These are phyloP conservation scores for Geosmithia morbida DNA, from an alignment of 2,329 filamentous ascomycete species.

Conservation along the genomic window DNA sequence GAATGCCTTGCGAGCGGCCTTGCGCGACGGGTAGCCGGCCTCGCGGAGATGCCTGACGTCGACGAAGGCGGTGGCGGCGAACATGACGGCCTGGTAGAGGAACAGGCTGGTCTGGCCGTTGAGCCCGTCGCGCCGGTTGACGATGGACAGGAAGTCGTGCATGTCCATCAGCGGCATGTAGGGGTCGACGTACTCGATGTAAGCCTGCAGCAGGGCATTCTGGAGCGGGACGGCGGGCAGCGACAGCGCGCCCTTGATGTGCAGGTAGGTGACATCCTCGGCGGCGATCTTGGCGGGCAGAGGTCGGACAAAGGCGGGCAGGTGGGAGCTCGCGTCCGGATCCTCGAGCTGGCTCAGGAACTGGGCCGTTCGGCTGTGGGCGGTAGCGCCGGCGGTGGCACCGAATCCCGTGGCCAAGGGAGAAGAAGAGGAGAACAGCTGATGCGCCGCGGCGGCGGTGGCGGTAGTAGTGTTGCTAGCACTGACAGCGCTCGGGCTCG, in stretches of 20 bases:
- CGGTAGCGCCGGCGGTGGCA: constrained; percentile 15
- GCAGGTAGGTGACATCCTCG: constrained; percentile 73
- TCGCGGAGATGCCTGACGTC: constrained; percentile 63
- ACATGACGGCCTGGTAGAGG: constrained; percentile 91
- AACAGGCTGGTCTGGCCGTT: constrained; percentile 67
- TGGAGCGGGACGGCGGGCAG: constrained; percentile 58
- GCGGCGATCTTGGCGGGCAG: constrained; percentile 61
- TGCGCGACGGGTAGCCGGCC: constrained; percentile 64
- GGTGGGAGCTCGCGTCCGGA: constrained; percentile 28
- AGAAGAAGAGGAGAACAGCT: not conserved
- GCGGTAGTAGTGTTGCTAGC: constrained; percentile 17
- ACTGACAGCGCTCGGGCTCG: not conserved
- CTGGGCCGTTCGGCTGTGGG: constrained; percentile 23
- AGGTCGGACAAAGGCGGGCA: constrained; percentile 62
- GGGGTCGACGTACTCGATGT: constrained; percentile 81
- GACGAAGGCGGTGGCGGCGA: constrained; percentile 77
- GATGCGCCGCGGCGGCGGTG: constrained; percentile 15
- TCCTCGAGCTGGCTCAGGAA: constrained; percentile 32
- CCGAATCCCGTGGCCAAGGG: not conserved
- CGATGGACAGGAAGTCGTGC: constrained; percentile 41
- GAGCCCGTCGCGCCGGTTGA: constrained; percentile 53
- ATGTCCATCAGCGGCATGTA: constrained; percentile 82
- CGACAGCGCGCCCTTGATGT: constrained; percentile 69
- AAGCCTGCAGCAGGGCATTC: constrained; percentile 68
- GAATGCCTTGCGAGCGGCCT: constrained; percentile 73